Conservation (phyloP, 2,329 filamentous ascomycete species). For the Botryosphaeria agaves region DNA sequence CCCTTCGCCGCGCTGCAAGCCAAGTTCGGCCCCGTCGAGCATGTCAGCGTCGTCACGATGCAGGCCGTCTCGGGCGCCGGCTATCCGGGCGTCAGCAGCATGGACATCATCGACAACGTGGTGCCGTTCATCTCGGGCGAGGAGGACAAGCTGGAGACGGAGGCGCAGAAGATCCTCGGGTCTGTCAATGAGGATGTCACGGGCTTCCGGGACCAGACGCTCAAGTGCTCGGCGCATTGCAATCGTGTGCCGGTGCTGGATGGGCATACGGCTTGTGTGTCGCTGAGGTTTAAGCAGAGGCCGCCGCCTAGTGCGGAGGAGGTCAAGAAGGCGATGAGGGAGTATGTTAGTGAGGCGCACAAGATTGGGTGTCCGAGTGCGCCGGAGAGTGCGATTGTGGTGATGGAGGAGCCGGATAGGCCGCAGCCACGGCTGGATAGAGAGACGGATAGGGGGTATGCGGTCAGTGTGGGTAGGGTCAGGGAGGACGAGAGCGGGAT, state of each 20-base stretch:
- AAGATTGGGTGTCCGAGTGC: constrained; percentile 75
- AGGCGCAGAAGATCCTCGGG: constrained; percentile 89
- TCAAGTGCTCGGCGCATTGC: constrained; percentile 74
- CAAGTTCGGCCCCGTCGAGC: constrained; percentile 60
- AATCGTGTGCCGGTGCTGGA: constrained; percentile 91
- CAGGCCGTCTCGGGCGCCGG: constrained; percentile 90
- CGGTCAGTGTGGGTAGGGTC: constrained; percentile 77
- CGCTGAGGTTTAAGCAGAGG: constrained; percentile 60
- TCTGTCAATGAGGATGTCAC: constrained; percentile 51
- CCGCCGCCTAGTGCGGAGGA: constrained; percentile 58
- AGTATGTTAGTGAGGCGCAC: constrained; percentile 70
- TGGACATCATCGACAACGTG: constrained; percentile 94
- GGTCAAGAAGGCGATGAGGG: constrained; percentile 61
- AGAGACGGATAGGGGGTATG: constrained; percentile 71
- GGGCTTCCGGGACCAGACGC: constrained; percentile 58
- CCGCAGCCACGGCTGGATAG: constrained; percentile 85
- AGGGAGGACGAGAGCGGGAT: constrained; percentile 74
- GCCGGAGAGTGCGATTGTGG: constrained; percentile 61
- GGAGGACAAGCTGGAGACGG: constrained; percentile 90
- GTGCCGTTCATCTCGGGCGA: constrained; percentile 87
- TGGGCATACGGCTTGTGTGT: constrained; percentile 90
- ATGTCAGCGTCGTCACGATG: constrained; percentile 80
- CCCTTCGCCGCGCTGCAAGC: constrained; percentile 82
- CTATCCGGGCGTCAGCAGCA: constrained; percentile 75
- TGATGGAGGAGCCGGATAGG: constrained; percentile 78